Evolutionary conservation across 1,284 basidiomycete genomes (phyloP), one percentile per base, ranked within the genome.

Genomic region (Cryptococcus sp.): DNA sequence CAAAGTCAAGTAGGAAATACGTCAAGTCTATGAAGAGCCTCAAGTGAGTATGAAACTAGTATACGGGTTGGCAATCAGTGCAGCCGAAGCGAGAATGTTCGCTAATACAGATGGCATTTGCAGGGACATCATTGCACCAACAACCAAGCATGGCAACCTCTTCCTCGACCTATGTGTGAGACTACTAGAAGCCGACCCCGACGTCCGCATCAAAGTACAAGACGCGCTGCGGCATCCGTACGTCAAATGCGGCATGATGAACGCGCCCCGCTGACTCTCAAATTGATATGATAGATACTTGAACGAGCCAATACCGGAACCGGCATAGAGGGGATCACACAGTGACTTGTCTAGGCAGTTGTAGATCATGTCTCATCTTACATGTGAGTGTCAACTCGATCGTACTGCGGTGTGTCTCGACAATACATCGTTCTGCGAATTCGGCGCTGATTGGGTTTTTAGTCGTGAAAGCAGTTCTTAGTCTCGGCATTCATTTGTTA

Each of bases 1-100:
- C 88, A 17, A 88, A 90, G 70, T 90, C 93, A 73, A 94, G 91
- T 79, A 88, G 88, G 80, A 96, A 93, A 77, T 97, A 96, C 72
- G 94, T 99, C 40, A 87, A 88, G 58, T 86, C 87, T 40, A 93
- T 94, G 72, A 87, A 89, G 70, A 82, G 85, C 56, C 80, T 99
- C 50, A 84, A 80, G 90, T 91, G 66, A 66, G 84, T 81, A 10
- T 35, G 2, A 8, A 35, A 13, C 13, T 8, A 13, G 7, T 35
- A 5, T 35, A 10, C 8, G 13, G 13, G 10, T 10, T 35, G 30
- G 5, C 13, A 10, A 8, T 35, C 30, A 35, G 30, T 13, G 30
- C 30, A 13, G 30, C 8, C 30, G 30, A 35, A 35, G 30, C 25
- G 30, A 13, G 10, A 10, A 10, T 13, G 30, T 5, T n/a, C n/a